Percentiles rank a stretch among this genome's conserved stretches.
These are phyloP conservation scores for Penicillium sclerotigenum DNA, from an alignment of 2,329 filamentous ascomycete species.

Conservation along the genomic window DNA sequence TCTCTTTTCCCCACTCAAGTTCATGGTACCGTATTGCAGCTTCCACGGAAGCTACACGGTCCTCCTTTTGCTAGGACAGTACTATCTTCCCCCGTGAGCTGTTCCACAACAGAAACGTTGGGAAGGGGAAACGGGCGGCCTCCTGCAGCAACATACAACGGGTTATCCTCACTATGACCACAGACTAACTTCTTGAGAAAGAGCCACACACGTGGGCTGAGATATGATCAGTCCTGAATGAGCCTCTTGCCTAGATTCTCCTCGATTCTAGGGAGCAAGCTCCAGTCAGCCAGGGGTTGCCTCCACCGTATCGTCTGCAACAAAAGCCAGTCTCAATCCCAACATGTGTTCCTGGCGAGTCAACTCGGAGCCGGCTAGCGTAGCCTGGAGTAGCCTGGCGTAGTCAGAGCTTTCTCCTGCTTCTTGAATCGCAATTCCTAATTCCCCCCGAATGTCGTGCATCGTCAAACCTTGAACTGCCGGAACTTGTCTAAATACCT, in stretches of 20 bases:
- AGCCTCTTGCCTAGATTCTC: background rate
- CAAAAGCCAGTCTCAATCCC: slow-evolving; percentile 21
- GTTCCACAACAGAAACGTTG: slow-evolving; percentile 37
- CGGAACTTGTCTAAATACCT: slow-evolving; percentile 8
- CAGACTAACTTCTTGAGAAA: slow-evolving; percentile 3
- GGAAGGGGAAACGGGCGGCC: slow-evolving; percentile 30
- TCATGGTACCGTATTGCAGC: background rate
- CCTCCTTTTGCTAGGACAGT: background rate
- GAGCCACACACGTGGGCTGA: slow-evolving; percentile 4
- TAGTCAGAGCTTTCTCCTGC: slow-evolving; percentile 1
- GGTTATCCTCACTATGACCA: slow-evolving; percentile 7
- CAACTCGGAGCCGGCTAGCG: slow-evolving; percentile 12
- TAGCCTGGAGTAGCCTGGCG: too few species aligned
- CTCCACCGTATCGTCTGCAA: slow-evolving; percentile 6
- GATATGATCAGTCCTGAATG: slow-evolving; percentile 1
- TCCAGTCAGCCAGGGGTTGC: background rate
- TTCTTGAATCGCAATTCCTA: slow-evolving; percentile 10
- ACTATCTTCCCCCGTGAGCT: slow-evolving; percentile 7
- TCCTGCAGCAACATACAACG: slow-evolving; percentile 31
- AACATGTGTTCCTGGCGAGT: slow-evolving; percentile 21
- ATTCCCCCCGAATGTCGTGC: slow-evolving; percentile 18
- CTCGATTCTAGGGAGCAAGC: background rate
- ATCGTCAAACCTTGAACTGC: slow-evolving; percentile 18
- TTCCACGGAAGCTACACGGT: background rate
- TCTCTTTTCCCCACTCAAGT: background rate